phyloP scores from a whole-genome alignment of 2,329 filamentous ascomycete species.

The Endoconidiophora polonica region DNA sequence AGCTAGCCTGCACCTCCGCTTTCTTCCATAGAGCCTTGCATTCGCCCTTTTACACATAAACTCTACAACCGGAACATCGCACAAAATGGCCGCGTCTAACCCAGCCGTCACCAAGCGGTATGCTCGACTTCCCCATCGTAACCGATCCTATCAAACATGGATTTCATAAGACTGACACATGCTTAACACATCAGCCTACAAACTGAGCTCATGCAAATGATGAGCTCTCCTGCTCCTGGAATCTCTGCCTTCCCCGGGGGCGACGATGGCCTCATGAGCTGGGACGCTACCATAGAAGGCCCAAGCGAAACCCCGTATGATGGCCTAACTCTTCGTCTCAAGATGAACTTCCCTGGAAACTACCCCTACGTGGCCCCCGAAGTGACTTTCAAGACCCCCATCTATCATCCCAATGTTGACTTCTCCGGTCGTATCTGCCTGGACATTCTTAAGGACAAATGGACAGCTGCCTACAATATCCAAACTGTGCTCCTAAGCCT shows the following conservation, averaged over 20 bases:
- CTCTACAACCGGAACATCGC: too few relatives aligned
- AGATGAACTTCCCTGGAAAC: conserved; percentile 75
- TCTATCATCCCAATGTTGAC: conserved; percentile 98
- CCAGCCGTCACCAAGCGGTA: conserved; percentile 55
- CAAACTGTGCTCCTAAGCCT: conserved; percentile 83
- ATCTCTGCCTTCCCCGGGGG: conserved; percentile 87
- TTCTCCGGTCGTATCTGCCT: conserved; percentile 94
- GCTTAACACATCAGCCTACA: conserved; percentile 48
- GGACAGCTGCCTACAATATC: conserved; percentile 95
- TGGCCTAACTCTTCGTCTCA: conserved; percentile 76
- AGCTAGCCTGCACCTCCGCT: too few relatives aligned
- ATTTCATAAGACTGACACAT: neutral
- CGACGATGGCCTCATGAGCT: conserved; percentile 77
- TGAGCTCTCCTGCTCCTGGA: conserved; percentile 85
- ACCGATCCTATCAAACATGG: conserved; percentile 3
- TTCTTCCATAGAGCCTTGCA: too few relatives aligned
- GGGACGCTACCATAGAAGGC: conserved; percentile 87
- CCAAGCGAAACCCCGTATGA: conserved; percentile 86
- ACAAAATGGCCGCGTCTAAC: too few relatives aligned
- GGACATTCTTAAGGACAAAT: conserved; percentile 97
- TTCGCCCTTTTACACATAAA: too few relatives aligned
- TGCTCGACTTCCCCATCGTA: conserved; percentile 14
- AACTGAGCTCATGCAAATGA: conserved; percentile 94
- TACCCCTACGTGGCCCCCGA: conserved; percentile 86
- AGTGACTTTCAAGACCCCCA: conserved; percentile 93